Conservation (phyloP, 768 basidiomycete genomes). For the Zangia roseola region DNA sequence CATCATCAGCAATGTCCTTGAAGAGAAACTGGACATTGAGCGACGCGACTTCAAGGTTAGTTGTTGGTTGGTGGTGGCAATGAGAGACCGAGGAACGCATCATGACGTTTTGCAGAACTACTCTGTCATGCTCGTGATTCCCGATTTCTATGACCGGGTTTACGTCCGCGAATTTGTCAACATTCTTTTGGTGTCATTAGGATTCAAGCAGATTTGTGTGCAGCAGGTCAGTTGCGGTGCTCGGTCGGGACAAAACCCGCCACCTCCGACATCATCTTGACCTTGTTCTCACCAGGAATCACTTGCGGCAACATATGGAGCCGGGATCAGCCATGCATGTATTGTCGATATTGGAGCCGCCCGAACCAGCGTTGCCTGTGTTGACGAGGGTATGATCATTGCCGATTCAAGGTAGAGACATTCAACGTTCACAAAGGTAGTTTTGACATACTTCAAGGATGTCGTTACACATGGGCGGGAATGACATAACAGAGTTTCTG, state of each 20-base stretch:
- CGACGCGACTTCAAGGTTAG: slow-evolving; percentile 59
- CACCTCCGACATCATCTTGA: background rate
- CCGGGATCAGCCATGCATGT: slow-evolving; percentile 92
- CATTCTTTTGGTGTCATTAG: slow-evolving; percentile 72
- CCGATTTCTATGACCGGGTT: slow-evolving; percentile 84
- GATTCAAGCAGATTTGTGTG: slow-evolving; percentile 89
- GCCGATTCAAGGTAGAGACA: slow-evolving; percentile 75
- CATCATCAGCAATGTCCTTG: slow-evolving; percentile 62
- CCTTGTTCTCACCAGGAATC: slow-evolving; percentile 61
- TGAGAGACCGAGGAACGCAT: background rate
- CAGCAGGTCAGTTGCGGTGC: slow-evolving; percentile 63
- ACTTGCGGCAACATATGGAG: slow-evolving; percentile 90
- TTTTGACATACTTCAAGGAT: slow-evolving; percentile 46
- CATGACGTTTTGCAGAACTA: slow-evolving; percentile 56
- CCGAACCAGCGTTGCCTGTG: slow-evolving; percentile 83
- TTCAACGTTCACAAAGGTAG: background rate
- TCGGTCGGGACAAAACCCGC: background rate
- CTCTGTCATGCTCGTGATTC: slow-evolving; percentile 85
- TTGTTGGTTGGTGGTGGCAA: background rate
- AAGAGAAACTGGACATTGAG: slow-evolving; percentile 56
- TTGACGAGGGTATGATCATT: slow-evolving; percentile 90
- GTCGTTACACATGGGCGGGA: slow-evolving; percentile 84
- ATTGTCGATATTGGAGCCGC: slow-evolving; percentile 93
- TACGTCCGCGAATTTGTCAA: slow-evolving; percentile 81
- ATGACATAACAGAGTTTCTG: slow-evolving; percentile 92